Evolutionary conservation across 306 rosid genomes (phyloP).

Genomic region (Prunus mongolica): DNA sequence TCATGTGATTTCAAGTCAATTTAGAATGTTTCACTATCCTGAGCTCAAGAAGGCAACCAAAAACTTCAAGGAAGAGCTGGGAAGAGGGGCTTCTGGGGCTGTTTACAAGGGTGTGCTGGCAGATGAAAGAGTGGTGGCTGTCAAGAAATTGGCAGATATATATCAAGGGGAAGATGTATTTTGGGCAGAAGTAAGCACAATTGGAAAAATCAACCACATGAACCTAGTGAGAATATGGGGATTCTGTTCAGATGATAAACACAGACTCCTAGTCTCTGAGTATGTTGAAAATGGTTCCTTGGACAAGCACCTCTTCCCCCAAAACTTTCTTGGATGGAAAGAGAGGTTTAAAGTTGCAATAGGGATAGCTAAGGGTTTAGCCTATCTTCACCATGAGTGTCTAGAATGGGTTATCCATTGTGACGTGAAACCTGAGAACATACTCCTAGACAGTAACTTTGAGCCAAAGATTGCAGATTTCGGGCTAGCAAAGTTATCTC

Average conservation of each 20-base stretch:
- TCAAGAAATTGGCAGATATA: conserved; percentile 29
- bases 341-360: conserved; percentile 36
- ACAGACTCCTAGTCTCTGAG: conserved; percentile 47
- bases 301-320: conserved; percentile 23
- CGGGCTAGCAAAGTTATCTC: conserved; percentile 39
- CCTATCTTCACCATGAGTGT: conserved; percentile 57
- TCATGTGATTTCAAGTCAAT: conserved; percentile 7
- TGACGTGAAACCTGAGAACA: conserved; percentile 62
- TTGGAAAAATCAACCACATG: conserved; percentile 55
- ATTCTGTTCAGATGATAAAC: conserved; percentile 48
- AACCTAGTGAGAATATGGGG: conserved; percentile 54
- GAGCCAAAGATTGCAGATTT: conserved; percentile 59
- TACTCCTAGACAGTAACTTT: conserved; percentile 38
- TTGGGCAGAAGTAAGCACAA: conserved; percentile 48
- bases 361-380: conserved; percentile 43
- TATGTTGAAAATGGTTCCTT: conserved; percentile 44
- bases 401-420: conserved; percentile 60
- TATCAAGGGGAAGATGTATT: conserved; percentile 45
- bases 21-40: conserved; percentile 28
- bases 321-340: conserved; percentile 33
- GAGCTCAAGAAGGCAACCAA: conserved; percentile 47
- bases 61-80: conserved; percentile 43
- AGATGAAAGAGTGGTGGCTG: conserved; percentile 34
- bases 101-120: conserved; percentile 40
- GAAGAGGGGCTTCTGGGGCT: conserved; percentile 42